Percentiles rank a stretch among this genome's conserved stretches.
Conservation (phyloP, 371 early-diverging fungal genomes). For the Mucor mucedo region DNA sequence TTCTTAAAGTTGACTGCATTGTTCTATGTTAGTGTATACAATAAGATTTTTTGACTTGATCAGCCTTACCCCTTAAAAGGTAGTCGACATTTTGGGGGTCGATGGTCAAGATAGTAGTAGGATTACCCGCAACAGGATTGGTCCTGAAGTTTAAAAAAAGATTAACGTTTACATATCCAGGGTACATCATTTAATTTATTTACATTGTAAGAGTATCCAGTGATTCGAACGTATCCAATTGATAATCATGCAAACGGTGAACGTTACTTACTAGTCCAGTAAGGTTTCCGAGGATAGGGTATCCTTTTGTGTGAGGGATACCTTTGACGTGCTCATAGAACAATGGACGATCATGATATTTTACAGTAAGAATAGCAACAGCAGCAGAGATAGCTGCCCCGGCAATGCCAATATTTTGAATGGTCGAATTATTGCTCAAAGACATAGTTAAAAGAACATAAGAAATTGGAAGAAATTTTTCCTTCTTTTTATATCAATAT, state of each 20-base stretch:
- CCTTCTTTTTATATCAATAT: background rate
- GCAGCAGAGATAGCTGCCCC: slow-evolving; percentile 20
- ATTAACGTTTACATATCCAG: background rate
- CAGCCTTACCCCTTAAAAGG: slow-evolving; percentile 21
- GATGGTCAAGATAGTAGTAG: slow-evolving; percentile 38
- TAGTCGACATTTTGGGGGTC: slow-evolving; percentile 52
- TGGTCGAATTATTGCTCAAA: slow-evolving; percentile 8
- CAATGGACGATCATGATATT: slow-evolving; percentile 42
- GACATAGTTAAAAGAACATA: slow-evolving; percentile 11
- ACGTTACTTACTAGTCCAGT: slow-evolving; percentile 29
- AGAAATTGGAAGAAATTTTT: background rate
- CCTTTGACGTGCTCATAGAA: slow-evolving; percentile 43
- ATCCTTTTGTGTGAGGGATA: slow-evolving; percentile 29
- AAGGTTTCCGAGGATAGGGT: slow-evolving; percentile 38
- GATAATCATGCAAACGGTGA: slow-evolving; percentile 27
- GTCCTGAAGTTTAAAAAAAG: slow-evolving; percentile 18
- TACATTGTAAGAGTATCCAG: slow-evolving; percentile 31
- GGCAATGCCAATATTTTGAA: slow-evolving; percentile 16
- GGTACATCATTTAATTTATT: background rate
- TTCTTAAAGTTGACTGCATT: slow-evolving; percentile 58
- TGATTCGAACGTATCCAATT: slow-evolving; percentile 10
- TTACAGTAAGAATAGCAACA: slow-evolving; percentile 25
- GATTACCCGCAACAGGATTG: slow-evolving; percentile 36
- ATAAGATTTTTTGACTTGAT: background rate
- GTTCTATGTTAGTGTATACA: background rate